These are phyloP conservation scores for Anacardium occidentale DNA, from an alignment of 345 rosid species.

Conservation along the genomic window DNA sequence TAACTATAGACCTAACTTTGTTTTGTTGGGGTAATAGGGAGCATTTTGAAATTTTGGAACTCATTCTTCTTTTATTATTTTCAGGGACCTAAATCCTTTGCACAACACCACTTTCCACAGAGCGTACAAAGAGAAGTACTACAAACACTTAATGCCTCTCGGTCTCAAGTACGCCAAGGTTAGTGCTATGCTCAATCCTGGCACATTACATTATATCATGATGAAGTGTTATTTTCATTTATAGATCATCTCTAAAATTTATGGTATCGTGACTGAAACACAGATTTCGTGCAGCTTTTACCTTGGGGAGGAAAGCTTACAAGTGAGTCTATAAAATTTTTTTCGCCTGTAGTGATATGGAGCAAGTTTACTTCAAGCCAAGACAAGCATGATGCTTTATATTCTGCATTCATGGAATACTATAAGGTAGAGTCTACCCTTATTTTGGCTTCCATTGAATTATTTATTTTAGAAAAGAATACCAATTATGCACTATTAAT, in stretches of 20 bases:
- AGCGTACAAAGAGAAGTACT: conserved; percentile 79
- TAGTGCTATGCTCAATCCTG: conserved; percentile 20
- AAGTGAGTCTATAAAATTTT: conserved; percentile 71
- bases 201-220: neutral
- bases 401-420: conserved; percentile 65
- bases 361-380: conserved; percentile 53
- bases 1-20: neutral
- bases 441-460: neutral
- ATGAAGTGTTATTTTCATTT: conserved; percentile 2
- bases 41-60: conserved; percentile 1
- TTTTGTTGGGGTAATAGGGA: neutral
- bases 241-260: conserved; percentile 19
- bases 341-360: conserved; percentile 78
- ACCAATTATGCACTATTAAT: neutral
- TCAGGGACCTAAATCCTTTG: conserved; percentile 92
- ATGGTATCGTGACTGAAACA: conserved; percentile 39
- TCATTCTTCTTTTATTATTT: conserved; percentile 20
- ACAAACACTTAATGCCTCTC: conserved; percentile 52
- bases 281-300: conserved; percentile 69
- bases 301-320: conserved; percentile 99
- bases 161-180: conserved; percentile 72
- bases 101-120: conserved; percentile 46
- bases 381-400: conserved; percentile 39
- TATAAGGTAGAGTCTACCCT: conserved; percentile 43
- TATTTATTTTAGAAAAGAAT: neutral